These are phyloP conservation scores for Boechera stricta DNA, from an alignment of 345 rosid genomes.

Conservation along the genomic window DNA sequence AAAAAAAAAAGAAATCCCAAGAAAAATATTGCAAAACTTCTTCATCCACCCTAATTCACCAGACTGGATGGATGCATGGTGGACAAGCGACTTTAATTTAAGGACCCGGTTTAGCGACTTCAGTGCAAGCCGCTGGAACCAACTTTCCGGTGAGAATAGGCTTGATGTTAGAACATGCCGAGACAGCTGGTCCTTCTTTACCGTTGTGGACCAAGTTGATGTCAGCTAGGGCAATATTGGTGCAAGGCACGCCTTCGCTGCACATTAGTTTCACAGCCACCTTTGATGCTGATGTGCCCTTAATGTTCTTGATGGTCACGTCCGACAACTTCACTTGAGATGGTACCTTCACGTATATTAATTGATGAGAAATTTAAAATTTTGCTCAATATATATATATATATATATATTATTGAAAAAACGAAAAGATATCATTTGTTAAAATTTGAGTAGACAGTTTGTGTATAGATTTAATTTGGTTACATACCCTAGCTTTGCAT, in stretches of 20 bases:
- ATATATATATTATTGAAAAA: neutral
- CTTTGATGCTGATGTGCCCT: slow-evolving; percentile 53
- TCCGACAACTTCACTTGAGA: slow-evolving; percentile 51
- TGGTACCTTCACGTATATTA: slow-evolving; percentile 32
- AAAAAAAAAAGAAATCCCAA: neutral
- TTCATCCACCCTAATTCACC: slow-evolving; percentile 11
- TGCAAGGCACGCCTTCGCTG: slow-evolving; percentile 52
- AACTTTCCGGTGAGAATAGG: slow-evolving; percentile 37
- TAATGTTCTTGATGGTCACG: slow-evolving; percentile 54
- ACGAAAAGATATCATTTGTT: neutral
- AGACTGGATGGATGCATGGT: slow-evolving; percentile 9
- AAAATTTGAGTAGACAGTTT: neutral
- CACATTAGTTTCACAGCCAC: slow-evolving; percentile 52
- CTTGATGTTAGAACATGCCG: slow-evolving; percentile 51
- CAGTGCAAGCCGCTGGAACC: slow-evolving; percentile 38
- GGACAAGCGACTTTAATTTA: neutral
- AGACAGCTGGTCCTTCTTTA: slow-evolving; percentile 42
- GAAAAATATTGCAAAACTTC: neutral
- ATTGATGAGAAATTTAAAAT: neutral
- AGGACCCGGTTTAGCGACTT: slow-evolving; percentile 10
- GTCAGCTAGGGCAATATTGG: slow-evolving; percentile 46
- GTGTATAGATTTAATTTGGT: neutral
- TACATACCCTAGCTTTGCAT: slow-evolving; percentile 52
- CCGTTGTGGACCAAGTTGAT: slow-evolving; percentile 49
- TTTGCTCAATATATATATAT: no score